A percentile compares a stretch with the other conserved stretches of the same genome.
Conservation (phyloP, 768 basidiomycete genomes). For the Kockovaella imperatae region DNA sequence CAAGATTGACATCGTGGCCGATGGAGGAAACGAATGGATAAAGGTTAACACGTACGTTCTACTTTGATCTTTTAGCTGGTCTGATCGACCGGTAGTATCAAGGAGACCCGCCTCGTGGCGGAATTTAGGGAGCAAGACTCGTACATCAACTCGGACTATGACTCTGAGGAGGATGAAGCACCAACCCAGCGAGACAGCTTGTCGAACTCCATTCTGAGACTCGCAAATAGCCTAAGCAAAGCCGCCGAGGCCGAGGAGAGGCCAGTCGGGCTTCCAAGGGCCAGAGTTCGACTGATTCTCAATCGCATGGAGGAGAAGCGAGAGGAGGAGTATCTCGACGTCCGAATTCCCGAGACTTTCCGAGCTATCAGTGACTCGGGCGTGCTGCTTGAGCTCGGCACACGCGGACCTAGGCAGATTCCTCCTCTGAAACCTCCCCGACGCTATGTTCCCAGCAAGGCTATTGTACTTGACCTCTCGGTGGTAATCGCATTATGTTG, state of each 20-base stretch:
- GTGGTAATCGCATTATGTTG: conserved; percentile 75
- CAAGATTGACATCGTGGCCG: conserved; percentile 75
- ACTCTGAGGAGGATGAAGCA: conserved; percentile 37
- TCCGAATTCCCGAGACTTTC: conserved; percentile 59
- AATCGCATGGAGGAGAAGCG: conserved; percentile 54
- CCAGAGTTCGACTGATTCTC: conserved; percentile 52
- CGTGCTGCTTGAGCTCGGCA: conserved; percentile 61
- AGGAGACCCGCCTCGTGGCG: conserved; percentile 63
- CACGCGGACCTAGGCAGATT: conserved; percentile 31
- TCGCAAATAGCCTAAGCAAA: conserved; percentile 59
- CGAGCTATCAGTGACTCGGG: conserved; percentile 56
- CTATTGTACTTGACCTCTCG: conserved; percentile 75
- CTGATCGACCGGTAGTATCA: conserved; percentile 52
- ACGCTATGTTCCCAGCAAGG: conserved; percentile 47
- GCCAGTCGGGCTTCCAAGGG: conserved; percentile 36
- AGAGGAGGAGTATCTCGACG: conserved; percentile 45
- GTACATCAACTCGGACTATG: conserved; percentile 58
- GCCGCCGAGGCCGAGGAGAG: conserved; percentile 59
- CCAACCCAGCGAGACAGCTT: conserved; percentile 39
- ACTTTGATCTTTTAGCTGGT: not conserved
- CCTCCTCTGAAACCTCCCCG: conserved; percentile 3
- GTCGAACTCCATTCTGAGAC: conserved; percentile 63
- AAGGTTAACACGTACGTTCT: conserved; percentile 73
- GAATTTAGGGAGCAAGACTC: conserved; percentile 82
- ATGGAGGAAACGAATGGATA: conserved; percentile 69